A percentile compares a stretch with the other conserved stretches of the same genome.
phyloP scores from a whole-genome alignment of 352 stramenopile species.

The Elongisporangium undulatum region DNA sequence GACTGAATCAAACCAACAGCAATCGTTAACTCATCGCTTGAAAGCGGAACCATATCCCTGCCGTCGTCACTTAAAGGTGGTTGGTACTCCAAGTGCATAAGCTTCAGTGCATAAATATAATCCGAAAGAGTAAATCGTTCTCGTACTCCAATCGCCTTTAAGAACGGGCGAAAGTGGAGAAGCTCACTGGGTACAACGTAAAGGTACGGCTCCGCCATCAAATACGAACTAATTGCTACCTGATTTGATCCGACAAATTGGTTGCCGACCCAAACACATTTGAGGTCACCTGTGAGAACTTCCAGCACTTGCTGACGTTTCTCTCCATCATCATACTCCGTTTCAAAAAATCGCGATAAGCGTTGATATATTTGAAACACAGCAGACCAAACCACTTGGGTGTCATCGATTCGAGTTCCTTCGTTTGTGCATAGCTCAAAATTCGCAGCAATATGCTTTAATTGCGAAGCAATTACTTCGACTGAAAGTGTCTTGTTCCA shows the following conservation, averaged over 20 bases:
- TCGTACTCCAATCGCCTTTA: slow-evolving; percentile 57
- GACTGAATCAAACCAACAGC: slow-evolving; percentile 64
- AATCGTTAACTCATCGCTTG: slow-evolving; percentile 37
- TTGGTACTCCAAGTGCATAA: slow-evolving; percentile 44
- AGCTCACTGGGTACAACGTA: slow-evolving; percentile 57
- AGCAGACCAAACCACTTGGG: slow-evolving; percentile 38
- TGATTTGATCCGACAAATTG: slow-evolving; percentile 46
- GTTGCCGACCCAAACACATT: slow-evolving; percentile 60
- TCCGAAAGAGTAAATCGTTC: slow-evolving; percentile 49
- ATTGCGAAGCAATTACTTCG: slow-evolving; percentile 38
- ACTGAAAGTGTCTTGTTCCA: slow-evolving; percentile 37
- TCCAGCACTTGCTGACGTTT: slow-evolving; percentile 22
- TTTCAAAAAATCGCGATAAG: slow-evolving; percentile 56
- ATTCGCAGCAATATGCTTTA: slow-evolving; percentile 42
- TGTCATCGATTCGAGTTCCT: slow-evolving; percentile 13
- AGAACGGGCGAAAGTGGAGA: slow-evolving; percentile 56
- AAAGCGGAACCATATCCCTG: slow-evolving; percentile 15
- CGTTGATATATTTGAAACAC: slow-evolving; percentile 59
- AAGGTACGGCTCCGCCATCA: slow-evolving; percentile 67
- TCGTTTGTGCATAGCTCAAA: slow-evolving; percentile 13
- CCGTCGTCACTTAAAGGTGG: slow-evolving; percentile 7
- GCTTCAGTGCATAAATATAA: slow-evolving; percentile 51
- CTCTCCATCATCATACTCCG: slow-evolving; percentile 14
- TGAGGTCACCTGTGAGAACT: slow-evolving; percentile 31
- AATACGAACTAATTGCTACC: slow-evolving; percentile 37